Evolutionary conservation across 495 filamentous ascomycete species (phyloP).

Genomic region (Penicilliopsis zonata): DNA sequence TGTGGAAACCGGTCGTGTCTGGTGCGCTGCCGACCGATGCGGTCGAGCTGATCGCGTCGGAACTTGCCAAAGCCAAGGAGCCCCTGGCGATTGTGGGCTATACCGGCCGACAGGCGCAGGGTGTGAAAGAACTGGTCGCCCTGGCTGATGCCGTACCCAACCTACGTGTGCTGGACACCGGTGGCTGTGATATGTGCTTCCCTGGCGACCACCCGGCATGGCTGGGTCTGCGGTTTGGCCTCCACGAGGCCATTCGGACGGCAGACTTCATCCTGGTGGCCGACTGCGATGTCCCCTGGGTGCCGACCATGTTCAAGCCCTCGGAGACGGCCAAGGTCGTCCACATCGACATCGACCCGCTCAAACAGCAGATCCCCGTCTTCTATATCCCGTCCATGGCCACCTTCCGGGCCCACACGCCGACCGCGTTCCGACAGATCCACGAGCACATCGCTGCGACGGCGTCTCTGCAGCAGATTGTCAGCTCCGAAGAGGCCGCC

Average conservation of each 20-base stretch:
- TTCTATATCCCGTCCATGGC: conserved; percentile 66
- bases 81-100: conserved; percentile 81
- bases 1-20: conserved; percentile 67
- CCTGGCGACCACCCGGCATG: conserved; percentile 65
- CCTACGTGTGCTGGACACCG: conserved; percentile 75
- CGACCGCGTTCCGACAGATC: conserved; percentile 61
- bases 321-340: conserved; percentile 51
- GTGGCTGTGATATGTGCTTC: conserved; percentile 93
- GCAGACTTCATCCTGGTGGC: conserved; percentile 80
- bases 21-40: conserved; percentile 58
- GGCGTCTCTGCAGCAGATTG: conserved; percentile 26
- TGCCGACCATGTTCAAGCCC: conserved; percentile 48
- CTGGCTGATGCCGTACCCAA: conserved; percentile 70
- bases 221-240: conserved; percentile 66
- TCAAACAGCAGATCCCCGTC: conserved; percentile 79
- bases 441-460: conserved; percentile 43
- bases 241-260: conserved; percentile 58
- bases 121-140: conserved; percentile 59
- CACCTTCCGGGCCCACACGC: conserved; percentile 65
- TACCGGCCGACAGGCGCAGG: conserved; percentile 59
- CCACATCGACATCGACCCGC: conserved; percentile 76
- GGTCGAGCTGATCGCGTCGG: conserved; percentile 54
- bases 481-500: conserved; percentile 31
- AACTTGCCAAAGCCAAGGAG: conserved; percentile 58
- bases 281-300: conserved; percentile 76